A percentile compares a stretch with the other conserved stretches of the same genome.
These are phyloP conservation scores for Colletotrichum tanaceti DNA, from an alignment of 2,329 filamentous ascomycete genomes.

Conservation along the genomic window DNA sequence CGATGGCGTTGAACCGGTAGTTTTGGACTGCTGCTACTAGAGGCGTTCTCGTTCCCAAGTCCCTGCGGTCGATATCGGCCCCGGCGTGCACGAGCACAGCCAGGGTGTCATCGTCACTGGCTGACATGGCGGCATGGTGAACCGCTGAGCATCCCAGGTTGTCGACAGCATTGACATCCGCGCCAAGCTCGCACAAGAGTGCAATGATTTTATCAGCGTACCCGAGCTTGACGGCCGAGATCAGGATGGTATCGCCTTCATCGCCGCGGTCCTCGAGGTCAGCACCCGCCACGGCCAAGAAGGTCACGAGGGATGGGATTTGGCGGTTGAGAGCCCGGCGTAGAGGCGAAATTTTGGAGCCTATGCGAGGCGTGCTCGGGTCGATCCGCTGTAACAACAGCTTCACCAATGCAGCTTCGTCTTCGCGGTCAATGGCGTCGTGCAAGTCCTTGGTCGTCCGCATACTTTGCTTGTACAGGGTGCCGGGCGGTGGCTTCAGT, in stretches of 20 bases:
- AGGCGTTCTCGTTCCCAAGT: slow-evolving; percentile 42
- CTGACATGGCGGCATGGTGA: slow-evolving; percentile 43
- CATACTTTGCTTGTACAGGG: slow-evolving; percentile 34
- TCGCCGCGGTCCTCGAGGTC: slow-evolving; percentile 40
- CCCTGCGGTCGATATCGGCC: slow-evolving; percentile 40
- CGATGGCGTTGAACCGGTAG: slow-evolving; percentile 33
- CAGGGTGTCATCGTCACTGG: slow-evolving; percentile 41
- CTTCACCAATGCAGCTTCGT: slow-evolving; percentile 41
- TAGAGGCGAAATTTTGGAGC: slow-evolving; percentile 40
- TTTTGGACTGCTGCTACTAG: slow-evolving; percentile 42
- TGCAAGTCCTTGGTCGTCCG: slow-evolving; percentile 42
- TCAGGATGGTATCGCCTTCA: slow-evolving; percentile 42
- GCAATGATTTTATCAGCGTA: slow-evolving; percentile 43
- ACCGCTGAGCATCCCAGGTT: slow-evolving; percentile 42
- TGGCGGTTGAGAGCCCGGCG: slow-evolving; percentile 43
- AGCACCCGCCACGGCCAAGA: slow-evolving; percentile 43
- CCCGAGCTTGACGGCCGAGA: slow-evolving; percentile 39
- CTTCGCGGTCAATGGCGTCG: slow-evolving; percentile 43
- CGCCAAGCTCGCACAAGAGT: slow-evolving; percentile 44
- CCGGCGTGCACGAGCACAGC: slow-evolving; percentile 42
- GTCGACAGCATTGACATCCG: slow-evolving; percentile 42
- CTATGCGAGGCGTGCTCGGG: slow-evolving; percentile 40
- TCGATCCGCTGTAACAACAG: slow-evolving; percentile 42
- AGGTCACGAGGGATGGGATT: slow-evolving; percentile 41
- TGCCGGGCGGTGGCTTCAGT: slow-evolving; percentile 33